These are phyloP conservation scores for Trichoderma sp. DNA, from an alignment of 2,329 filamentous ascomycete species.

Conservation along the genomic window DNA sequence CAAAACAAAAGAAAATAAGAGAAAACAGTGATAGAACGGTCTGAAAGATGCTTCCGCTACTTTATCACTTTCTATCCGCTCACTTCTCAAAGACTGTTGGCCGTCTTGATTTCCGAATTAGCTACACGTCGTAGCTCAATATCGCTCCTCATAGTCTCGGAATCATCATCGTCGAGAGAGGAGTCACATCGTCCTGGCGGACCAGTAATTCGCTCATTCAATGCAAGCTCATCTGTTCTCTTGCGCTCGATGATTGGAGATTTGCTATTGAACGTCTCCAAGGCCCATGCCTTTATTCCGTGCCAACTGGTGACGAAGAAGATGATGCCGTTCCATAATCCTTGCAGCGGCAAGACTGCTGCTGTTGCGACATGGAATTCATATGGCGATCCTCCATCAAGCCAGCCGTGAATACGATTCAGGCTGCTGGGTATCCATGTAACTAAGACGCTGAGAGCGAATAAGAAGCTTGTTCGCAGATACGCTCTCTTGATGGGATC, in stretches of 20 bases:
- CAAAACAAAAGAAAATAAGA: background rate
- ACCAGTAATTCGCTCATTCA: constrained; percentile 16
- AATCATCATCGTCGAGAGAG: constrained; percentile 36
- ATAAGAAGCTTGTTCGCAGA: constrained; percentile 61
- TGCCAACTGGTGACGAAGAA: constrained; percentile 67
- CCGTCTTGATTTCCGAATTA: constrained; percentile 32
- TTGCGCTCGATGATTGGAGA: background rate
- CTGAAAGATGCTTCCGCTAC: background rate
- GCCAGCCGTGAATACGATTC: constrained; percentile 71
- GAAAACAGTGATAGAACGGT: background rate
- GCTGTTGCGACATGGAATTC: constrained; percentile 69
- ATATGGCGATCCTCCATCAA: constrained; percentile 57
- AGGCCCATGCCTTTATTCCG: constrained; percentile 30
- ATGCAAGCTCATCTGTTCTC: constrained; percentile 11
- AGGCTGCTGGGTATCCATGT: constrained; percentile 69
- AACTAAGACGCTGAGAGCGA: constrained; percentile 61
- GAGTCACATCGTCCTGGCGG: constrained; percentile 27
- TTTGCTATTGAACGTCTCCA: background rate
- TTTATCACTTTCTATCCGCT: background rate
- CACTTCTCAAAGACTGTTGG: background rate
- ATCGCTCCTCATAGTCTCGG: constrained; percentile 36
- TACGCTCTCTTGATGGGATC: constrained; percentile 64
- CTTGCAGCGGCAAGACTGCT: constrained; percentile 74
- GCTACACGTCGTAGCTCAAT: constrained; percentile 38
- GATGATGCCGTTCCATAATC: constrained; percentile 78